Evolutionary conservation across 2,329 filamentous ascomycete genomes (phyloP), one percentile per base, ranked within the genome.

Genomic region (Fusarium buharicum): DNA sequence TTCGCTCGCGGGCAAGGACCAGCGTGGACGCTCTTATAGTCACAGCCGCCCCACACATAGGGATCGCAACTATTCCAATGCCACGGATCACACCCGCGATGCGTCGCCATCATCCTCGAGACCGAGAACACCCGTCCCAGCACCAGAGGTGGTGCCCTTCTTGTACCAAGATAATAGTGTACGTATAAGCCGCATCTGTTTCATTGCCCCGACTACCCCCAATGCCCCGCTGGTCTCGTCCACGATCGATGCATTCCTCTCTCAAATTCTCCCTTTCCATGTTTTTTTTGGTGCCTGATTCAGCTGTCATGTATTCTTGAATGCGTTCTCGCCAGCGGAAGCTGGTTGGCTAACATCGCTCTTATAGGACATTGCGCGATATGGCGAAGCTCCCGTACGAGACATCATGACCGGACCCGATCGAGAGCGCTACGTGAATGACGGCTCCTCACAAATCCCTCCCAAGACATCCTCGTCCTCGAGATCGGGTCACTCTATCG

Each of bases 121-220:
- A 66, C 92, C 93, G 43, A 85, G 90, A 68, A 96, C 92, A n/a
- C 93, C 93, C 12, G 83, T 93, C 47, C 91, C 91, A 37, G 92
- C 91, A 12, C 95, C 92, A 71, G 94, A 98, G 77, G 93, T 99
- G 55, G 95, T 96, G 34, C 95, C 95, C n/a, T 99, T 97, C 84
- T 84, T 96, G 61, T 98, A 95, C 74, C 95, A 98, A 77, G 92
- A 95, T 57, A 78, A 77, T 55, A 74, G 91, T 79, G 89, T 91
- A 76, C 81, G 87, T 83, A 62, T 51, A 55, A 55, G 54, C 46
- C 63, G 53, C 63, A 59, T 66, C 56, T 71, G 66, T 66, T 61
- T 68, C 59, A 67, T 62, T 51, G 37, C 50, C 50, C 39, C 49
- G 43, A 49, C 50, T 59, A 53, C 56, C n/a, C n/a, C 50, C 55